Base-by-base conservation (phyloP, 2,329 filamentous ascomycete genomes). In the Aschersonia sp. region DNA sequence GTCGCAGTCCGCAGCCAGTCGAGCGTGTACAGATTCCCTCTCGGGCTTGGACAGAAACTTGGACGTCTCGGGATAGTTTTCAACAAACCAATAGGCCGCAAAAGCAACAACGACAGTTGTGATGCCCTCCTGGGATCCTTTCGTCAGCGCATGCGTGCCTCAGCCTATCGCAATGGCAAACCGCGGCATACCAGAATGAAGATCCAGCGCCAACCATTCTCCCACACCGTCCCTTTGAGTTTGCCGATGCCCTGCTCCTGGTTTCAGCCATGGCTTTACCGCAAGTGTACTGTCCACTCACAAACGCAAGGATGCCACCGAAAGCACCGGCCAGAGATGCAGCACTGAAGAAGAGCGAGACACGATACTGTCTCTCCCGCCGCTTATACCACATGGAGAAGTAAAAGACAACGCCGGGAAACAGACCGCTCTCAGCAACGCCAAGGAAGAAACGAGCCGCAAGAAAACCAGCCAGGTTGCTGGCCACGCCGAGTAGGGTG, bases 311-410 rank as follows among this genome's bases (percentile, higher is more conserved):
- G 12, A 82, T 65, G 6, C 78, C 77, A 46, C 75, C 75, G 57
- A 82, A 81, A 1, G 78, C 77, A 29, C 75, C 75, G 0, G 77
- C 76, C 9, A 80, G 60, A 6, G 73, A 71, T 1, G 74, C 74
- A 28, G 73, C 75, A 41, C 71, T 76, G 55, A 75, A 81, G 56
- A 80, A 82, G 4, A 81, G 64, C 4, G 75, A 73, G 42, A 80
- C 72, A 3, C 77, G 66, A 46, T 73, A 78, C 47, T 78, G 75
- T 43, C 74, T 65, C 56, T 82, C 77, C 45, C 74, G 69, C 9
- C 74, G 65, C 50, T 74, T 77, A 51, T 82, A 82, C 75, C 78
- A 82, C 67, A 78, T 78, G 1, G 74, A 76, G 3, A 81, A 63
- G 49, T 80, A 75, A 55, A 75, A 79, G 31, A 75, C 68, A 9